Conservation (phyloP, 345 rosid species). For the Pugionium cornutum region DNA sequence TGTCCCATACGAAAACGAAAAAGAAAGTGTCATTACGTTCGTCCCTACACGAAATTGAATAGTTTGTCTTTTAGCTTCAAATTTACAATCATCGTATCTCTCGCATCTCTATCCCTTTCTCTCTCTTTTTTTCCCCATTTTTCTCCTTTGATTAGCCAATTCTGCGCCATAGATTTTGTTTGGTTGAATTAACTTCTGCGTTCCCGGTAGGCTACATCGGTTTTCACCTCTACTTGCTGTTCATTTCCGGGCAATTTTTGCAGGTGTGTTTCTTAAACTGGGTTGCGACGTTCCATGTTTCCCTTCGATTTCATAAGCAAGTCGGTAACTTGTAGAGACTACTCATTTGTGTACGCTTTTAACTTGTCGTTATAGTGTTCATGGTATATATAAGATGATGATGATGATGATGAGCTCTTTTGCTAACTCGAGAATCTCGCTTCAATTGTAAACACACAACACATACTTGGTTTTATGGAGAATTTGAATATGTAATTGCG, state of each 20-base stretch:
- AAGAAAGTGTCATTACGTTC: not conserved
- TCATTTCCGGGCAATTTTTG: not conserved
- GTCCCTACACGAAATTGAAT: constrained; percentile 27
- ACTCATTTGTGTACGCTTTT: constrained; percentile 14
- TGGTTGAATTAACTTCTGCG: not conserved
- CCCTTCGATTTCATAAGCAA: not conserved
- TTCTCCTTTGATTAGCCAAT: not conserved
- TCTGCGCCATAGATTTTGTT: constrained; percentile 21
- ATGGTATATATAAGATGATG: not conserved
- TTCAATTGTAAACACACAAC: not conserved
- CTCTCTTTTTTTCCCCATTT: not conserved
- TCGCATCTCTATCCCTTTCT: constrained; percentile 23
- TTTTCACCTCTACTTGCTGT: not conserved
- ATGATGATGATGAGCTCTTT: constrained; percentile 7
- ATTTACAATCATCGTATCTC: constrained; percentile 33
- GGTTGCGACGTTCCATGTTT: not conserved
- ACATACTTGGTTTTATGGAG: not conserved
- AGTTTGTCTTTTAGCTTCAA: constrained; percentile 31
- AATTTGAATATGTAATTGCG: not conserved
- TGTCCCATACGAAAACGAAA: constrained; percentile 24
- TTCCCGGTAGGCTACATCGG: not conserved
- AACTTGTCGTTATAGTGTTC: not conserved
- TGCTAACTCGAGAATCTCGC: constrained; percentile 22
- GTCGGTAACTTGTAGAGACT: constrained; percentile 4
- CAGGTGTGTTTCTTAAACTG: constrained; percentile 20